Base-by-base conservation (phyloP, 2,329 filamentous ascomycete species). In the Ophiocordyceps polyrhachis-furcata region DNA sequence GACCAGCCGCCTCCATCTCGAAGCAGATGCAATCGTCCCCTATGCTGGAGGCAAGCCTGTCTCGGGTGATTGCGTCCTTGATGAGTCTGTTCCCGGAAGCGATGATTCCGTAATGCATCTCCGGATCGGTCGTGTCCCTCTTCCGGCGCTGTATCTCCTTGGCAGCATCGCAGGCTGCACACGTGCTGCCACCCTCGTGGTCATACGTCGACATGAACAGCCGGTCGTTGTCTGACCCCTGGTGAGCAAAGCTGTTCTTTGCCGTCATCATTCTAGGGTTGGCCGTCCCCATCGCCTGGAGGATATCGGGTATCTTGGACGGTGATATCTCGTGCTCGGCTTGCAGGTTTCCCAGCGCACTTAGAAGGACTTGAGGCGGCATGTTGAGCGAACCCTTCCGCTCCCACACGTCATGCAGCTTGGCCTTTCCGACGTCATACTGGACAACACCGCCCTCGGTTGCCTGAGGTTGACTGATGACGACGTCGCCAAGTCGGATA, bases 401-500 rank as follows among this genome's bases (percentile, higher is more conserved):
- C n/a, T 47, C 3, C 12, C 53, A 55, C 0, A 1, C 12, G 5
- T 47, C 44, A 1, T 42, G 43, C n/a, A 53, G 48, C 0, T 51
- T 43, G 0, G 45, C 35, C 41, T 54, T 56, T 5, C 53, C 53
- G 23, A 44, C 51, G 40, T 56, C 52, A 28, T 55, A 56, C 12
- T 56, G 51, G 1, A 55, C 35, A 0, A 57, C 53, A 0, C 49
- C 47, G 3, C 51, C 46, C 0, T 47, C 28, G 0, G 47, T 44
- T 1, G 38, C 38, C 6, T n/a, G 7, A 1, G 37, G 40, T 4
- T 35, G 19, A 28, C 52, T 51, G 0, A 55, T 50, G 0, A 56
- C 49, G 0, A 57, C 25, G 29, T 57, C 53, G 0, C 55, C 55
- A 0, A 55, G 51, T 4, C 61, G 55, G 1, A 65, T 55, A 14